Evolutionary conservation across 2,329 filamentous ascomycete species (phyloP), one percentile per base, ranked within the genome.

Genomic region (Lasiodiplodia gonubiensis): DNA sequence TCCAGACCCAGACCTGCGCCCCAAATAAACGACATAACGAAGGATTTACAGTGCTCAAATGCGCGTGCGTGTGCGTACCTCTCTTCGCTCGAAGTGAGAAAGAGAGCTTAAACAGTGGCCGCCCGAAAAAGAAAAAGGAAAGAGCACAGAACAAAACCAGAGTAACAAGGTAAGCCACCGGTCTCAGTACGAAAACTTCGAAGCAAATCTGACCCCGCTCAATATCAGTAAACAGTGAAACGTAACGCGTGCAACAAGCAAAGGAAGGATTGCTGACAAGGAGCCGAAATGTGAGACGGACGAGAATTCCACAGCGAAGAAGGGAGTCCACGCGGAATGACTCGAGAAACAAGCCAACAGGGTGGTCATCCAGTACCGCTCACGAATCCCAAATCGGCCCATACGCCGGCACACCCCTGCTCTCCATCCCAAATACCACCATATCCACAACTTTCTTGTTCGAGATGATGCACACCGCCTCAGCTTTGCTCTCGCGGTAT

Each of bases 331-430:
- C 7, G 7, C 4, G 18, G 10, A 8, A 27, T 7, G 18, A 30
- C 57, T 30, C 25, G 14, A n/a, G n/a, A 16, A 10, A n/a, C 37
- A 14, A 46, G 30, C 30, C 10, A 8, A 33, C 30, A 33, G 30
- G 30, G 30, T 33, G 30, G 30, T 33, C 30, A 33, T 33, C 14
- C 55, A 12, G 21, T 23, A 14, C 12, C 18, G 39, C 39, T 80
- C 74, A 88, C 52, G 86, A 88, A 77, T 93, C 91, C 80, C 89
- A 93, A 72, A 93, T 91, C 10, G 91, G 89, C 10, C 91, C 91
- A 78, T 86, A 93, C 7, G 90, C 89, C 2, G 87, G 84, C 12
- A 92, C 78, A 0, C 90, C 89, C 66, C 88, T 82, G 46, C 82
- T 84, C 78, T 92, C 89, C 64, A 93, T 79, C 10, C 85, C 88